Base-by-base conservation (phyloP, 345 rosid species). In the Pseudoturritis turrita region DNA sequence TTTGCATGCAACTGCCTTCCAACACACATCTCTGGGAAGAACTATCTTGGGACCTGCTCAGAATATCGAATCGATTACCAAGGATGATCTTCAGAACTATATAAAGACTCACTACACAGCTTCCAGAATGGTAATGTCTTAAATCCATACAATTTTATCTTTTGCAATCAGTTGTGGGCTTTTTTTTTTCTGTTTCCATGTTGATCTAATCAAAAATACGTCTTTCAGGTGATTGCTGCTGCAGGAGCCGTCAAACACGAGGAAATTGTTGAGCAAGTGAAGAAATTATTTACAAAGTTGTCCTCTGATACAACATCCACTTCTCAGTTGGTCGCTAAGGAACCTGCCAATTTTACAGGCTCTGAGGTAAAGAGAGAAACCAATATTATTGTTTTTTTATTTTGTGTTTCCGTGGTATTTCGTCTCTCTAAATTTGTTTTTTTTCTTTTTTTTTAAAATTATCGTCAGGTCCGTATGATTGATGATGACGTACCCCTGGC, bases 181-280 rank as follows among this genome's bases (percentile, higher is more conserved):
- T 7, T 31, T 31, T 1, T 31, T 58, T 57, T 6, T 71, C 50
- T 29, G 1, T 46, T 70, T 53, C 41, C 13, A 58, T 31, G 47
- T 7, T 68, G 10, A 8, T 17, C 63, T 18, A n/a, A 10, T 29
- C 29, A 51, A 62, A 68, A 68, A 69, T 37, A 21, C 10, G 36
- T 33, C 21, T 73, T 77, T 65, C 79, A 96, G 99, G 94, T 96
- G 22, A 86, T 96, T 74, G 83, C 88, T 73, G 98, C 97, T 78
- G 81, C 97, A 62, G 99, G 99, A 78, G 99, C 98, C 78, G 97
- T 92, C 66, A 96, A 90, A 79, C 99, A 96, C 53, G 99, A 96
- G 73, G 96, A 96, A 45, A 44, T 96, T 78, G 98, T 96, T 77
- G 95, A 84, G 77, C 86, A 87, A 84, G 96, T 88, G 31, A 86